Percentiles rank a stretch among this genome's conserved stretches.
These are phyloP conservation scores for Teratosphaeria pseudoeucalypti DNA, from an alignment of 2,329 filamentous ascomycete species.

Conservation along the genomic window DNA sequence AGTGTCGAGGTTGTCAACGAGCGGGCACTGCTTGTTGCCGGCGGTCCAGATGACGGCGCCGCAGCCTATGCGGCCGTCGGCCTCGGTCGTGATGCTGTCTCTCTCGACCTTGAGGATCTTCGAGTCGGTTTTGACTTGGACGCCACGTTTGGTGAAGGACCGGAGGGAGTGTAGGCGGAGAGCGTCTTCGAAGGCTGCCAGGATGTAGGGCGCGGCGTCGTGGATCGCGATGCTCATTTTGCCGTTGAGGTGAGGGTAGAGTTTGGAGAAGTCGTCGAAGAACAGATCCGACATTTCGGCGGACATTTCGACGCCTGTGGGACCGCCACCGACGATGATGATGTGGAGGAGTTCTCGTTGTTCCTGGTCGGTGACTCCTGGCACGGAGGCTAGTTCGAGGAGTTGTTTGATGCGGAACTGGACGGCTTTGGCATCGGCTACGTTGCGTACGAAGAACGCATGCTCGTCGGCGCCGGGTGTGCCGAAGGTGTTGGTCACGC, in stretches of 20 bases:
- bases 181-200: constrained; percentile 28
- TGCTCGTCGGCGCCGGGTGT: constrained; percentile 76
- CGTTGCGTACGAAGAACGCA: constrained; percentile 76
- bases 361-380: constrained; percentile 18
- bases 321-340: constrained; percentile 33
- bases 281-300: constrained; percentile 36
- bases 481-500: constrained; percentile 76
- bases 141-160: constrained; percentile 27
- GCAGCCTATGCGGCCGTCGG: constrained; percentile 26
- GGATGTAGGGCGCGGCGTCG: constrained; percentile 12
- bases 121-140: constrained; percentile 30
- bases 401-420: constrained; percentile 40
- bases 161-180: constrained; percentile 34
- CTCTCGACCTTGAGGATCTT: constrained; percentile 27
- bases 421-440: constrained; percentile 68
- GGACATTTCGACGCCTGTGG: constrained; percentile 33
- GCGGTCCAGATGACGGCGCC: constrained; percentile 32
- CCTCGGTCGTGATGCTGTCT: constrained; percentile 26
- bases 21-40: constrained; percentile 48
- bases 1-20: constrained; percentile 49
- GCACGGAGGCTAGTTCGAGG: constrained; percentile 28
- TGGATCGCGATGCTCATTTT: constrained; percentile 33
- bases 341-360: constrained; percentile 29
- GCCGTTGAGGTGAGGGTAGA: constrained; percentile 33
- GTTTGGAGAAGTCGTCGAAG: constrained; percentile 26